Base-by-base conservation (phyloP, 1,284 basidiomycete genomes). In the Pisolithus thermaeus region DNA sequence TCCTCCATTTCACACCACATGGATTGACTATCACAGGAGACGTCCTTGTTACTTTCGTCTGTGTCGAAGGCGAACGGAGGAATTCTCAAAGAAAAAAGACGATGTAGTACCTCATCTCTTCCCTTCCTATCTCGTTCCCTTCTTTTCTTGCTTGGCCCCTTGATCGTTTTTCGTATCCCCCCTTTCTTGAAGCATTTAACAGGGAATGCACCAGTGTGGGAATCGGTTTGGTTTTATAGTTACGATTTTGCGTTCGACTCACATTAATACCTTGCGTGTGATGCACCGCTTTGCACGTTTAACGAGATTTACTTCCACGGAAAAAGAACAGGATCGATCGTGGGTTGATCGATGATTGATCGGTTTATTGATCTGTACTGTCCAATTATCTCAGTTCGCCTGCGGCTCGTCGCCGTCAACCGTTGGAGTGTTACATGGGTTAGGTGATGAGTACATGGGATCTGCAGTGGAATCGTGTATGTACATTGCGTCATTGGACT, bases 1-100 rank as follows among this genome's bases (percentile, higher is more conserved):
- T 69, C 46, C 63, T 66, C 47, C 64, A 68, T 54, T 54, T 66
- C 49, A 69, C 67, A 11, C 64, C 64, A n/a, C 64, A 66, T 32
- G 64, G 64, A 1, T 28, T 69, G 9, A 69, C 64, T 20, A 68
- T 66, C 47, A 62, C 60, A 12, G 61, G 53, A 14, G 64, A 66
- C 39, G 66, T 69, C 23, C 58, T 66, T 32, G 53, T 67, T 20
- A 62, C 67, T 7, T 69, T 66, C 20, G 61, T 69, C 49, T 67
- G 54, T 12, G 66, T 69, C 46, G 66, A 68, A 52, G 64, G 64
- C 50, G 66, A 66, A 51, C 61, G 64, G 32, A 58, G 67, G 39
- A 61, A 69, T 36, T 38, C 66, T 0, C 56, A 63, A 23, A 68
- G 55, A 55, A 57, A 51, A 49, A 61, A 27, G 42, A 44, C 36